Evolutionary conservation across 495 filamentous ascomycete genomes (phyloP), one percentile per base, ranked within the genome.

Genomic region (Barbatosphaeria neglecta): DNA sequence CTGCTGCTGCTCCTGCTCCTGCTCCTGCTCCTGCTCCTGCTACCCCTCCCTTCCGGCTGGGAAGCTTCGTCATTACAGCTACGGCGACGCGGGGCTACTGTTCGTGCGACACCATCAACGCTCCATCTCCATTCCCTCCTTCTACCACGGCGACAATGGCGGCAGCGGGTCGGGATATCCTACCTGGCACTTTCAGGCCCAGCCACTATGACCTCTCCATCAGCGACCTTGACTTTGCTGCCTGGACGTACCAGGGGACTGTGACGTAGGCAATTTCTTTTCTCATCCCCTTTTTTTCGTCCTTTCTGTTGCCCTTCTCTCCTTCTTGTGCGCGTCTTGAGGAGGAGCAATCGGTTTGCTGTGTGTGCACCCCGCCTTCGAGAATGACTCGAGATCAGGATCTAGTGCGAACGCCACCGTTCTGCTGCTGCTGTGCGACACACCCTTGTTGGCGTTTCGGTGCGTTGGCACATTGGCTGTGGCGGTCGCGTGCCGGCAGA

Each of bases 161-260:
- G 22, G 74, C 31, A 13, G 20, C 20, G 1, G 39, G 75, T 58
- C 64, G 75, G 51, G 75, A 78, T 44, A 67, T 73, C 40, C 70
- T 78, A 47, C 72, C 65, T 23, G 62, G 59, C 52, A 83, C 79
- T 55, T 78, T 87, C 58, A 92, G 90, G 62, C 88, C 92, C 0
- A 69, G 74, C 48, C 84, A 95, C 62, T 98, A 98, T 67, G 71
- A 79, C 57, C 74, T 98, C 46, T 85, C 80, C 20, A 77, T 98
- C 45, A 81, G 72, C 59, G 82, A 90, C 50, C 60, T 98, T 46
- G 81, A 95, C 66, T 86, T 60, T 72, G 69, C 57, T 69, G 77
- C 49, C 18, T 98, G 87, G 75, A 80, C 71, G 45, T 98, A 90
- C 64, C 79, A 89, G 65, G 92, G 92, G 51, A 77, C 70, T 6